A percentile compares a stretch with the other conserved stretches of the same genome.
These are phyloP conservation scores for Erodium moschatum DNA, from an alignment of 441 rosid species.

Conservation along the genomic window DNA sequence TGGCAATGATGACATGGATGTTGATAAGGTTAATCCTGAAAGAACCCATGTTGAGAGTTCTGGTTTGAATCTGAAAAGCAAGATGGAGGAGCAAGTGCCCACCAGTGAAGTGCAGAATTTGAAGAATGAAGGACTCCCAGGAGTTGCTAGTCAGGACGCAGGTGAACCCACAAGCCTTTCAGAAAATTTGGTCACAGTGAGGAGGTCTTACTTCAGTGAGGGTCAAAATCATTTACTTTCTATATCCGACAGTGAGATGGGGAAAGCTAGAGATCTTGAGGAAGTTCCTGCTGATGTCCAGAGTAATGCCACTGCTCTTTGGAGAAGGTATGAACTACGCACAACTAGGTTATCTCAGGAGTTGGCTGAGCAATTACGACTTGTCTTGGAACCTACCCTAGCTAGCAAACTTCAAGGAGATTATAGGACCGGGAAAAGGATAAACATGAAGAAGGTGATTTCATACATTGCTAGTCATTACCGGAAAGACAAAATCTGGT, in stretches of 20 bases:
- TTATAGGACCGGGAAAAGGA: conserved; percentile 88
- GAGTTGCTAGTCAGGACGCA: conserved; percentile 26
- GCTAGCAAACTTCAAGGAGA: conserved; percentile 98
- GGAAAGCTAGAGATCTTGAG: conserved; percentile 34
- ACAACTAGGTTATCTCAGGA: conserved; percentile 83
- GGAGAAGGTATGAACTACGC: conserved; percentile 78
- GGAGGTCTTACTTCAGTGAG: conserved; percentile 38
- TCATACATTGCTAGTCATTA: conserved; percentile 95
- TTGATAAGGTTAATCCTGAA: conserved; percentile 45
- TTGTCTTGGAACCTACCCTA: conserved; percentile 84
- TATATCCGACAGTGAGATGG: conserved; percentile 35
- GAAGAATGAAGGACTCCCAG: conserved; percentile 30
- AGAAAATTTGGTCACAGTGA: conserved; percentile 51
- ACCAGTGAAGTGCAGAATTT: conserved; percentile 32
- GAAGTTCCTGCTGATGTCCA: conserved; percentile 39
- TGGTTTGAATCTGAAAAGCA: conserved; percentile 31
- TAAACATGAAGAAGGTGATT: conserved; percentile 97
- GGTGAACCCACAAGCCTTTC: conserved; percentile 30
- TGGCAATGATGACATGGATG: conserved; percentile 63
- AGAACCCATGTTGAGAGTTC: conserved; percentile 30
- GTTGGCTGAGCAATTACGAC: conserved; percentile 91
- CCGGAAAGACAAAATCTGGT: conserved; percentile 93
- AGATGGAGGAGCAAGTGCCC: conserved; percentile 34
- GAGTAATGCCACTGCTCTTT: conserved; percentile 42
- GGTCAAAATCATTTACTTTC: conserved; percentile 40